These are phyloP conservation scores for Citeromyces matritensis DNA, from an alignment of 805 yeast species.

Conservation along the genomic window DNA sequence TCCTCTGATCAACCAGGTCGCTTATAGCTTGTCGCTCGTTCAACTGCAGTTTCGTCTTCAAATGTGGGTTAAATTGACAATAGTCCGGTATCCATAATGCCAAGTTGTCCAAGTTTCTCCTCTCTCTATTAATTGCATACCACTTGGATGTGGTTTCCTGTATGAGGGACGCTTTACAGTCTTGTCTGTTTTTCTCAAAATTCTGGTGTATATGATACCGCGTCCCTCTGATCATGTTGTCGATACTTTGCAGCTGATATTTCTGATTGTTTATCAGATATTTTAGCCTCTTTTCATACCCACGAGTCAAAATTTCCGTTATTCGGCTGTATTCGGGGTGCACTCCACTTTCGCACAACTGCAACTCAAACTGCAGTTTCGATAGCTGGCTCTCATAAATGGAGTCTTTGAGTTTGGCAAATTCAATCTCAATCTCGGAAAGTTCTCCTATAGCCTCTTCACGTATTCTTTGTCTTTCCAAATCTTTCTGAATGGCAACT, in stretches of 20 bases:
- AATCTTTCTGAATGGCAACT: constrained; percentile 8
- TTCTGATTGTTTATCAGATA: constrained; percentile 22
- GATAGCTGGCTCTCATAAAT: constrained; percentile 73
- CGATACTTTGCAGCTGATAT: constrained; percentile 65
- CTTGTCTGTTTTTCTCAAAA: constrained; percentile 51
- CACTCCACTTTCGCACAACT: constrained; percentile 74
- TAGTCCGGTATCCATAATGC: constrained; percentile 36
- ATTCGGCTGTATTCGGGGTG: constrained; percentile 81
- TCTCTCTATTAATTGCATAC: constrained; percentile 85
- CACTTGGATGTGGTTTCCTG: constrained; percentile 68
- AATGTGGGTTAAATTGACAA: constrained; percentile 14
- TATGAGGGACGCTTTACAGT: constrained; percentile 49
- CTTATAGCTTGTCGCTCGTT: constrained; percentile 11
- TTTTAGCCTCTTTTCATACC: constrained; percentile 53
- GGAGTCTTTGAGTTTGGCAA: constrained; percentile 75
- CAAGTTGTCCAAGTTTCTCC: constrained; percentile 63
- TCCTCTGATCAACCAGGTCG: constrained; percentile 50
- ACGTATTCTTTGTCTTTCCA: constrained; percentile 24
- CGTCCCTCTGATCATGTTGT: constrained; percentile 65
- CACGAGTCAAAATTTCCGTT: constrained; percentile 53
- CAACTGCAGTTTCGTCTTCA: constrained; percentile 10
- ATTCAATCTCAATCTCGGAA: constrained; percentile 69
- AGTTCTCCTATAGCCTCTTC: constrained; percentile 57
- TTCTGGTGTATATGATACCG: constrained; percentile 78
- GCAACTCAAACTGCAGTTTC: constrained; percentile 67